Evolutionary conservation across 2,329 filamentous ascomycete genomes (phyloP).

Genomic region (Talaromyces sp.): DNA sequence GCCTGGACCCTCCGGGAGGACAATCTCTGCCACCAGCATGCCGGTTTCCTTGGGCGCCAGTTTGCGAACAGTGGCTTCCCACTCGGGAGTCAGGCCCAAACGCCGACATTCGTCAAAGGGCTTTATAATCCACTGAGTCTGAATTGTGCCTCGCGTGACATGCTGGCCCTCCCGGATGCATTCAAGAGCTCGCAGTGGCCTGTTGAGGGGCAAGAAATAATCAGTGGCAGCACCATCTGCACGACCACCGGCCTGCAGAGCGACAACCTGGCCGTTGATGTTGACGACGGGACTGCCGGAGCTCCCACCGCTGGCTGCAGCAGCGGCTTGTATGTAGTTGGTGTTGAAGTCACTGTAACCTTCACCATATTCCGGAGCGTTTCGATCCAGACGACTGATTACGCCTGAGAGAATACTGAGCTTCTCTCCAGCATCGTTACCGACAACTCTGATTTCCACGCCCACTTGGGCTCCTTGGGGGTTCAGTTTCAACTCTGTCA

Average conservation of each 20-base stretch:
- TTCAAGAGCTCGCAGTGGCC: conserved; percentile 78
- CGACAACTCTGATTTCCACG: conserved; percentile 91
- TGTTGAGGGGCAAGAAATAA: conserved; percentile 92
- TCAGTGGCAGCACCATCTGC: conserved; percentile 94
- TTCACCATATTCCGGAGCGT: conserved; percentile 95
- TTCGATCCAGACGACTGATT: conserved; percentile 91
- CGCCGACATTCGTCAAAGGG: conserved; percentile 95
- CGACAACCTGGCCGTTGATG: conserved; percentile 85
- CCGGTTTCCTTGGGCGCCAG: conserved; percentile 89
- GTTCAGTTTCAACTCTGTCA: conserved; percentile 72
- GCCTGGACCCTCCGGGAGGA: conserved; percentile 85
- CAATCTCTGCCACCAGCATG: conserved; percentile 94
- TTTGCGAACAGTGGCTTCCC: conserved; percentile 79
- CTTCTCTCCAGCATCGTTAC: conserved; percentile 98
- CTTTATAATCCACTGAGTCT: conserved; percentile 95
- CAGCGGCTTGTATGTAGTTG: conserved; percentile 96
- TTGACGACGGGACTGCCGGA: conserved; percentile 98
- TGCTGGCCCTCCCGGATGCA: conserved; percentile 73
- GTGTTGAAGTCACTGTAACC: conserved; percentile 97
- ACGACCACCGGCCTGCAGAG: conserved; percentile 87
- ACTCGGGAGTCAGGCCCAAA: conserved; percentile 75
- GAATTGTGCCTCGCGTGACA: conserved; percentile 90
- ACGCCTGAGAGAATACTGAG: conserved; percentile 96
- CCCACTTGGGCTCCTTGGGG: conserved; percentile 85
- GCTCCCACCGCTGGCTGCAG: conserved; percentile 91